Evolutionary conservation across 192 early-diverging fungal species (phyloP), one percentile per base, ranked within the genome.

Genomic region (Hyaloraphidium curvatum): DNA sequence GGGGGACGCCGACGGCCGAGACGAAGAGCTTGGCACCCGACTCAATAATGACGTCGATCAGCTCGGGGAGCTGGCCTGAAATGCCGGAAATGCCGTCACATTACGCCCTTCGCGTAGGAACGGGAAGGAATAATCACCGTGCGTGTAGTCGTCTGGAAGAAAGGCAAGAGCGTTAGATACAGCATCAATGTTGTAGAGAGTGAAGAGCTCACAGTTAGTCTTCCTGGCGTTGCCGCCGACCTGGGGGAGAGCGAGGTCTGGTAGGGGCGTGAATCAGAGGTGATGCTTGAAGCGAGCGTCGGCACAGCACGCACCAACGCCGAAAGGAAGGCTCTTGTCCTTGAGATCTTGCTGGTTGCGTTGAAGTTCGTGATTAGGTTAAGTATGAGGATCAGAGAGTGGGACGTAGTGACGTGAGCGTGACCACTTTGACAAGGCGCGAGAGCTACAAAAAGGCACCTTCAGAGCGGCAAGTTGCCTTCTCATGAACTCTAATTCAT

Each of bases 141-240:
- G 28, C 19, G 51, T 4, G 35, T 67, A 67, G 59, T 67, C 66
- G 54, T 67, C n/a, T n/a, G n/a, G n/a, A n/a, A n/a, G n/a, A n/a
- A n/a, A n/a, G n/a, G n/a, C n/a, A n/a, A n/a, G n/a, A n/a, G n/a
- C n/a, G n/a, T n/a, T n/a, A n/a, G n/a, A n/a, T n/a, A n/a, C n/a
- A n/a, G n/a, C n/a, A n/a, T n/a, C n/a, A n/a, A n/a, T n/a, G n/a
- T n/a, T n/a, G n/a, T n/a, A n/a, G n/a, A n/a, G n/a, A n/a, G n/a
- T n/a, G n/a, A n/a, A n/a, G 17, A 48, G 17, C 17, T 48, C 43
- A 25, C 25, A 69, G 58, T 70, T 70, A 11, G 68, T 70, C 52
- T 67, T 67, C 17, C 68, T 52, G n/a, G 68, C 68, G 31, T 54
- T 64, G 1, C 61, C 67, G n/a, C 68, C 68, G 50, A 70, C 68